These are phyloP conservation scores for Globisporangium acanthophoron DNA, from an alignment of 352 stramenopile species.

Conservation along the genomic window DNA sequence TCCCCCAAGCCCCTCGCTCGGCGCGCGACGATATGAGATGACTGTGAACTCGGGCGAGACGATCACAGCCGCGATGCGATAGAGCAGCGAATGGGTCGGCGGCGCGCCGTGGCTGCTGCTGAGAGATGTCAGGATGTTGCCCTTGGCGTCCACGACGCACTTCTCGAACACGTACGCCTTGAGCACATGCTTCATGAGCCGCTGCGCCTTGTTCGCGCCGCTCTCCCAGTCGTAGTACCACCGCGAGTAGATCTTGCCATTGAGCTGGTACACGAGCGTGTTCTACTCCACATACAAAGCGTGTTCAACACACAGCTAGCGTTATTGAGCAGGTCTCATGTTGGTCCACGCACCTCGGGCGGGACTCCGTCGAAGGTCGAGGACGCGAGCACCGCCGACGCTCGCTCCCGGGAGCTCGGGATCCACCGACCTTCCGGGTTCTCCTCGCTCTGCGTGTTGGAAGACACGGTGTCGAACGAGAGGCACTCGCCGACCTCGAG, in stretches of 20 bases:
- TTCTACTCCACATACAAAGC: slow-evolving; percentile 1
- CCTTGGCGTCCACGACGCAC: slow-evolving; percentile 27
- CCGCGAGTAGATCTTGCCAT: slow-evolving; percentile 34
- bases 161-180: slow-evolving; percentile 42
- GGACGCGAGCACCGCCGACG: slow-evolving; percentile 18
- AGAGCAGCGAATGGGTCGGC: slow-evolving; percentile 21
- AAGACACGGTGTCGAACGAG: slow-evolving; percentile 30
- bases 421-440: slow-evolving; percentile 64
- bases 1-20: slow-evolving; percentile 14
- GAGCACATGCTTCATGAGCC: slow-evolving; percentile 38
- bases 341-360: slow-evolving; percentile 5
- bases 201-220: slow-evolving; percentile 35
- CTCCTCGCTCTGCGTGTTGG: slow-evolving; percentile 36
- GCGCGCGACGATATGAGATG: slow-evolving; percentile 65
- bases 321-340: too few relatives aligned
- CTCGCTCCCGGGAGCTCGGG: slow-evolving; percentile 36
- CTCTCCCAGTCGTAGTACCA: slow-evolving; percentile 49
- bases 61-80: slow-evolving; percentile 41
- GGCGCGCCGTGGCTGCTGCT: slow-evolving; percentile 9
- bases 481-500: slow-evolving; percentile 36
- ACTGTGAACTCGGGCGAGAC: slow-evolving; percentile 60
- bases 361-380: slow-evolving; percentile 8
- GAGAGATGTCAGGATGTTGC: slow-evolving; percentile 22
- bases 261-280: slow-evolving; percentile 29
- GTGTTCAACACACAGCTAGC: background rate